Evolutionary conservation across 495 filamentous ascomycete genomes (phyloP).

Genomic region (Peziza echinospora): DNA sequence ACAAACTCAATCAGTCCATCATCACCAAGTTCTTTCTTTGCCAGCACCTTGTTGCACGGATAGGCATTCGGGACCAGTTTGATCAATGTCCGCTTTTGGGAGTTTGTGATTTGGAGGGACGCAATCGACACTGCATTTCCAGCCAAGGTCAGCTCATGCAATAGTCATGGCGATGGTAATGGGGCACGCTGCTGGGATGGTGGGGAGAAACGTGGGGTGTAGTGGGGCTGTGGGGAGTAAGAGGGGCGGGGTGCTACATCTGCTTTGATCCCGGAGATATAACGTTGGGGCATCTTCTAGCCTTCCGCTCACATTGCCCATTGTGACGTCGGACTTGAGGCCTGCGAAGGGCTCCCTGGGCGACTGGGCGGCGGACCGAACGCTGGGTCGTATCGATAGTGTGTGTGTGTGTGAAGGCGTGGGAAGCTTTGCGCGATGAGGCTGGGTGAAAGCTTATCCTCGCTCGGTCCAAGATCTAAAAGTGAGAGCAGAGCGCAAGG

Average conservation of each 20-base stretch:
- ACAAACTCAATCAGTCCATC: slow-evolving; percentile 66
- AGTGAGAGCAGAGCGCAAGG: no score
- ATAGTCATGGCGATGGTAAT: slow-evolving; percentile 1
- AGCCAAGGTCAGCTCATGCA: neutral
- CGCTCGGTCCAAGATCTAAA: no score
- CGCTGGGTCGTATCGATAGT: no score
- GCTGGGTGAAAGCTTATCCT: no score
- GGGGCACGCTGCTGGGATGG: neutral
- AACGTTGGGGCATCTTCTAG: slow-evolving; percentile 66
- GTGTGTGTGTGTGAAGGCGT: no score
- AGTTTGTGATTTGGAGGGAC: slow-evolving; percentile 55
- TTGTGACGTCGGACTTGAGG: slow-evolving; percentile 21
- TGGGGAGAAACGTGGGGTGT: slow-evolving; percentile 16
- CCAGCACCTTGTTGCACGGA: slow-evolving; percentile 59
- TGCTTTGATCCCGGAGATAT: slow-evolving; percentile 74
- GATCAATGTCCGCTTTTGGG: slow-evolving; percentile 47
- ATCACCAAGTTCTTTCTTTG: slow-evolving; percentile 54
- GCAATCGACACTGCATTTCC: slow-evolving; percentile 68
- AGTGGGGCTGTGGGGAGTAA: no score
- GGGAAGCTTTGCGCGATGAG: no score
- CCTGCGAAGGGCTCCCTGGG: no score
- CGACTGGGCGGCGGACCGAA: no score
- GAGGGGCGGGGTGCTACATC: slow-evolving; percentile 33
- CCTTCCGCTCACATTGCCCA: slow-evolving; percentile 87
- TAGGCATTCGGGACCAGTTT: slow-evolving; percentile 73